Conservation (phyloP, 139 green algal genomes). For the Coccomyxa sp. region DNA sequence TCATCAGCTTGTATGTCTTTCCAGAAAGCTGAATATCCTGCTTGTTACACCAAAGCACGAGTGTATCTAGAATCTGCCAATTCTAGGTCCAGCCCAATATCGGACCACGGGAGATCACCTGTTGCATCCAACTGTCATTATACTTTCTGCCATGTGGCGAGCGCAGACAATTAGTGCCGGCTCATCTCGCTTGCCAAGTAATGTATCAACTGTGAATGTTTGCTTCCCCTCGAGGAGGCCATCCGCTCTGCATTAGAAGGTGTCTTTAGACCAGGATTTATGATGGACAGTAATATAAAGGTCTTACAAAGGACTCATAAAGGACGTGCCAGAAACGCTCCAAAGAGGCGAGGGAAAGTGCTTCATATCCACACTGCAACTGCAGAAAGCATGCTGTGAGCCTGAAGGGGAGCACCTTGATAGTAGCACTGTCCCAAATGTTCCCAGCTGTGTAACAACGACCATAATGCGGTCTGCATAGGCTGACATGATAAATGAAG, state of each 20-base stretch:
- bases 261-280: too few species aligned
- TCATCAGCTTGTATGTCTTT: neutral
- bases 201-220: conserved; percentile 18
- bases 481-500: conserved; percentile 11
- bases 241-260: neutral
- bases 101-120: neutral
- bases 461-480: conserved; percentile 40
- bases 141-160: conserved; percentile 24
- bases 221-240: conserved; percentile 3
- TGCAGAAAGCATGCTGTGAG: neutral
- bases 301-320: too few species aligned
- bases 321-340: too few species aligned
- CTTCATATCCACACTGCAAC: neutral
- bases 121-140: conserved; percentile 2
- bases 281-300: too few species aligned
- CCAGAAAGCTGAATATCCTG: neutral
- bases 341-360: neutral
- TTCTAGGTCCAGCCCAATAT: neutral
- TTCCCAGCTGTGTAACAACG: conserved; percentile 30
- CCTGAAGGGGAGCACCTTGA: conserved; percentile 13
- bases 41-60: neutral
- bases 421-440: conserved; percentile 30
- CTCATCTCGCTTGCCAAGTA: conserved; percentile 33
- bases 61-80: neutral
- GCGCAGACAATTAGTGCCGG: conserved; percentile 24